Evolutionary conservation across 768 basidiomycete genomes (phyloP).

Genomic region (Psilocybe tampanensis): DNA sequence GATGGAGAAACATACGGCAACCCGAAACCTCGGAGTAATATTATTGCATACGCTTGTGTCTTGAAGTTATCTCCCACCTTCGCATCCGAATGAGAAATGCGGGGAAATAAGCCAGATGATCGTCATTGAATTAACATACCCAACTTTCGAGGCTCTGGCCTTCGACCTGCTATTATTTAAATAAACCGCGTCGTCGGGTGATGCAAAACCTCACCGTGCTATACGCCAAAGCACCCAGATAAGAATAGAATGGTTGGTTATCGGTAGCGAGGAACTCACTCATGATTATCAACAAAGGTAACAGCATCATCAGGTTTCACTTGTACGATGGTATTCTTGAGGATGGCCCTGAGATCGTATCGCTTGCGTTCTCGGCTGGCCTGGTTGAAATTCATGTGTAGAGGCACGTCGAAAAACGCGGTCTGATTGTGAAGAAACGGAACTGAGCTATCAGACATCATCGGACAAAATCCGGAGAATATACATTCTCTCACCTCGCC

Average conservation of each 20-base stretch:
- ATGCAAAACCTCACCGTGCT: slow-evolving; percentile 62
- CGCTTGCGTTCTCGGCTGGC: slow-evolving; percentile 69
- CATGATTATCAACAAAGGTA: slow-evolving; percentile 90
- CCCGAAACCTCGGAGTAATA: slow-evolving; percentile 69
- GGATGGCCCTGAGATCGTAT: slow-evolving; percentile 78
- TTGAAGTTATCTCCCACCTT: slow-evolving; percentile 77
- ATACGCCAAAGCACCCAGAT: slow-evolving; percentile 11
- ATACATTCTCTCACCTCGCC: slow-evolving; percentile 54
- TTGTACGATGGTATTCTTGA: slow-evolving; percentile 70
- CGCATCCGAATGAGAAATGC: background rate
- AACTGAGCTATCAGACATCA: background rate
- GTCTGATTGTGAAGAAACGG: slow-evolving; percentile 47
- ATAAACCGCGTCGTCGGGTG: too few species aligned
- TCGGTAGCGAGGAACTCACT: slow-evolving; percentile 50
- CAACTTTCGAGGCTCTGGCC: slow-evolving; percentile 85
- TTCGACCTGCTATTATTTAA: too few species aligned
- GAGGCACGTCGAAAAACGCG: slow-evolving; percentile 89
- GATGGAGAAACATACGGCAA: slow-evolving; percentile 62
- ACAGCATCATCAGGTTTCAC: slow-evolving; percentile 79
- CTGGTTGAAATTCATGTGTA: slow-evolving; percentile 81
- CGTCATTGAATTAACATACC: slow-evolving; percentile 44
- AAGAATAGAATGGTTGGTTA: slow-evolving; percentile 3
- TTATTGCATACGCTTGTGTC: slow-evolving; percentile 79
- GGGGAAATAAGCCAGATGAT: slow-evolving; percentile 12
- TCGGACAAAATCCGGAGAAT: slow-evolving; percentile 7